Evolutionary conservation across 371 early-diverging fungal species (phyloP).

Genomic region (Mucor indicus): DNA sequence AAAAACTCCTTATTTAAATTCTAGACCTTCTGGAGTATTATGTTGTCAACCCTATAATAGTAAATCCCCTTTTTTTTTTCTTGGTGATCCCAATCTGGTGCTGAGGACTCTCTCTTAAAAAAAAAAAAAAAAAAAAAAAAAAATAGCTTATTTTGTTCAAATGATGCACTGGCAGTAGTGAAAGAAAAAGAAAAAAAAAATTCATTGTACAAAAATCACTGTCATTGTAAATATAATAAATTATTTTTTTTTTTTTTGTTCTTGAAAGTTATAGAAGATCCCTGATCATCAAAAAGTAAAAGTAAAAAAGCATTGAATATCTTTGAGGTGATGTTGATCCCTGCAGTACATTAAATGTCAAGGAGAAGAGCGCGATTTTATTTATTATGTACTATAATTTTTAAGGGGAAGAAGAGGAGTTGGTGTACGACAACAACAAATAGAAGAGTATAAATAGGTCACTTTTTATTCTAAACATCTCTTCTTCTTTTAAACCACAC

Average conservation of each 20-base stretch:
- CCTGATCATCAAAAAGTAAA: conserved; percentile 1
- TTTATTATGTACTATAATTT: too few species aligned
- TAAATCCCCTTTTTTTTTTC: conserved; percentile 13
- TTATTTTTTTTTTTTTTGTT: background rate
- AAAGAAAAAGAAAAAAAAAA: conserved; percentile 39
- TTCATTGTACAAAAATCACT: conserved; percentile 14
- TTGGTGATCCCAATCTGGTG: conserved; percentile 40
- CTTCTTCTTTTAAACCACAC: background rate
- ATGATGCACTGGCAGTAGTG: conserved; percentile 44
- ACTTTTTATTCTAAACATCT: background rate
- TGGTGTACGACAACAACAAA: too few species aligned
- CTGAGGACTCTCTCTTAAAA: conserved; percentile 24
- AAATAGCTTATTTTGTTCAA: too few species aligned
- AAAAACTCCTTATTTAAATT: conserved; percentile 83
- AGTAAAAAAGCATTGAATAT: background rate
- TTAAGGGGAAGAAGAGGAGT: too few species aligned
- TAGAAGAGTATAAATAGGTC: background rate
- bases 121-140: too few species aligned
- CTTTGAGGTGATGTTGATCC: background rate
- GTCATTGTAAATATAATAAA: conserved; percentile 18
- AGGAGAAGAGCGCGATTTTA: too few species aligned
- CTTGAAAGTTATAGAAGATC: background rate
- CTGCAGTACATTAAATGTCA: too few species aligned
- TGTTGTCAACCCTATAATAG: too few species aligned
- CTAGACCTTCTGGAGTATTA: too few species aligned